These are phyloP conservation scores for Drechslera avenae DNA, from an alignment of 2,329 filamentous ascomycete genomes.

Conservation along the genomic window DNA sequence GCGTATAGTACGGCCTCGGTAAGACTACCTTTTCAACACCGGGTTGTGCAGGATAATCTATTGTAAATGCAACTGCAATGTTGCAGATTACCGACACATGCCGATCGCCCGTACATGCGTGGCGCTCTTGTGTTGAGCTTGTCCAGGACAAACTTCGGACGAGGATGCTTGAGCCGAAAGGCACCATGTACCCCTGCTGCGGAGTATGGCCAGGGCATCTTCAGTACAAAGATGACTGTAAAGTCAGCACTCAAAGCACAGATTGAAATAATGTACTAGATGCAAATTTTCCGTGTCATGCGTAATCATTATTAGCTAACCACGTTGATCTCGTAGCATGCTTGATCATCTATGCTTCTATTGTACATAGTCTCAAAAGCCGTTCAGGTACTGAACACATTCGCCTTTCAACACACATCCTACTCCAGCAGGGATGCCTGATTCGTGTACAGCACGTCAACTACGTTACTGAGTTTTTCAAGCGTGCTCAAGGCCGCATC, in stretches of 20 bases:
- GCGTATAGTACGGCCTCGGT: slow-evolving; percentile 2
- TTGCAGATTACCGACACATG: background rate
- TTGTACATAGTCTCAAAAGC: slow-evolving; percentile 34
- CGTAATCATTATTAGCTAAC: slow-evolving; percentile 24
- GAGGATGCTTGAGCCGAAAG: too few relatives aligned
- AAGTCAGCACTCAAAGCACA: background rate
- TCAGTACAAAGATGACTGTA: background rate
- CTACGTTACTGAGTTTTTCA: slow-evolving; percentile 94
- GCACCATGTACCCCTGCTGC: too few relatives aligned
- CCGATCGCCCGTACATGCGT: background rate
- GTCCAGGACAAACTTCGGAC: too few relatives aligned
- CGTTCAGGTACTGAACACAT: slow-evolving; percentile 1
- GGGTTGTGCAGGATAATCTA: slow-evolving; percentile 5
- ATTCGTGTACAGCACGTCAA: slow-evolving; percentile 97
- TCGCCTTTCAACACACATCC: slow-evolving; percentile 5
- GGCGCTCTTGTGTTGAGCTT: too few relatives aligned
- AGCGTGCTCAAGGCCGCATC: slow-evolving; percentile 94
- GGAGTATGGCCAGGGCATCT: background rate
- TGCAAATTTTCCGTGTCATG: slow-evolving; percentile 10
- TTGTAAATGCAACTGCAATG: background rate
- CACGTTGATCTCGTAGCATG: slow-evolving; percentile 16
- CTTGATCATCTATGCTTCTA: slow-evolving; percentile 37
- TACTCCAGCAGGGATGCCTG: slow-evolving; percentile 95
- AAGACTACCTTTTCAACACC: background rate
- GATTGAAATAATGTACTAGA: background rate